Base-by-base conservation (phyloP, 345 rosid genomes). In the Pistacia atlantica region DNA sequence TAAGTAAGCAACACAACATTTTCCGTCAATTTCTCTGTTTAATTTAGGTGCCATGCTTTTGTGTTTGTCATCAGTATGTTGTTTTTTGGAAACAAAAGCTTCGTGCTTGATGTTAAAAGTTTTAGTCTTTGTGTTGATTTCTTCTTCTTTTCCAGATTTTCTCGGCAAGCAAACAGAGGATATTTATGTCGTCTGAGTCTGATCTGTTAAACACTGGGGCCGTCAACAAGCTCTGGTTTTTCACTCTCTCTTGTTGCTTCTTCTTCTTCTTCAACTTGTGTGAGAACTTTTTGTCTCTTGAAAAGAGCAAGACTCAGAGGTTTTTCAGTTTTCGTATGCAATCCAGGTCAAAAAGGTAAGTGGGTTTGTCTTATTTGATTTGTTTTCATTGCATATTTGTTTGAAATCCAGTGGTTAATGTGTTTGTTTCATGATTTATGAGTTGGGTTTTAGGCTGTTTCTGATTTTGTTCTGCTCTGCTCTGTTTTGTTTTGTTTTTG, bases 261-360 rank as follows among this genome's bases (percentile, higher is more conserved):
- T 51, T 10, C 72, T 42, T 38, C 55, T 64, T 60, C 54, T 46
- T 65, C 63, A 31, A 31, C 33, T 31, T 31, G 33, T 31, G 33
- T 31, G 33, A 31, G 33, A 17, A 14, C 58, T 33, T 49, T 63
- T 56, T 73, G 74, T 65, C 83, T 80, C 65, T 55, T 1, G 55
- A 49, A 67, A 73, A 67, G 75, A 57, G 69, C 45, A 31, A 57
- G 61, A 69, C 48, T 65, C 80, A 60, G 72, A 73, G 75, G 60
- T 42, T 45, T 59, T 14, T 22, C 7, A 4, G 56, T 57, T 60
- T 28, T 75, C 72, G 64, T 64, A 74, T 69, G 78, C 82, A 25
- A 75, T 80, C 72, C 42, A 75, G 77, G 48, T 65, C 77, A 77
- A 71, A 78, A 71, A 20, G 80, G 87, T 86, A 71, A 11, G 75